Base-by-base conservation (phyloP, 305 asterid genomes). In the Nicotiana rustica region DNA sequence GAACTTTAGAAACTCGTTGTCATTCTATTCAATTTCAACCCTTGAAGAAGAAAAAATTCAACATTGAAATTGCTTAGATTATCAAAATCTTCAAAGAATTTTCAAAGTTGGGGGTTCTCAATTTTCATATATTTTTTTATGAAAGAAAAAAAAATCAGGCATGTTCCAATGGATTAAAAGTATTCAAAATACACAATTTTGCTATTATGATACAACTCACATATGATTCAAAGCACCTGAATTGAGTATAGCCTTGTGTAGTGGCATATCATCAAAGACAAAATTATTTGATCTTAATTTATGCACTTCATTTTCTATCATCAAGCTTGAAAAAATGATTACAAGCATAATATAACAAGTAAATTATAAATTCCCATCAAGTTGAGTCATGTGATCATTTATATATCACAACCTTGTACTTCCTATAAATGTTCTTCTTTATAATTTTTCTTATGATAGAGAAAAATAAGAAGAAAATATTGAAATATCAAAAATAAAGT, bases 291-390 rank as follows among this genome's bases (percentile, higher is more conserved):
- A 44, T 62, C 55, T 65, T 61, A 57, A 66, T 66, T 25, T 73
- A 25, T 73, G 75, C 77, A 61, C 59, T 77, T 44, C n/a, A 57
- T 56, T 35, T 59, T 47, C 69, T 4, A 79, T 80, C 86, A 79
- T 79, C 41, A 67, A 83, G 41, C 17, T 67, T 41, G 61, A 79
- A 21, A 36, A 79, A 62, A 79, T 73, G 79, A 73, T 49, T 73
- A 73, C 64, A 44, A 12, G 36, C 60, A 73, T 21, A 49, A 49
- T 3, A 73, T 21, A 49, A 73, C 41, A 49, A 73, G 64, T 61
- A 73, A 21, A 73, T 49, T 49, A 21, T 21, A 73, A 73, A 3
- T 47, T 21, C 49, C 21, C 21, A 73, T 25, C 62, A 73, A 49
- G 21, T 47, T 49, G 44, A 5, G 38, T 73, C 79, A 49, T 73